Evolutionary conservation across 257 asterid species (phyloP).

Genomic region (Solanum ossicruentum): DNA sequence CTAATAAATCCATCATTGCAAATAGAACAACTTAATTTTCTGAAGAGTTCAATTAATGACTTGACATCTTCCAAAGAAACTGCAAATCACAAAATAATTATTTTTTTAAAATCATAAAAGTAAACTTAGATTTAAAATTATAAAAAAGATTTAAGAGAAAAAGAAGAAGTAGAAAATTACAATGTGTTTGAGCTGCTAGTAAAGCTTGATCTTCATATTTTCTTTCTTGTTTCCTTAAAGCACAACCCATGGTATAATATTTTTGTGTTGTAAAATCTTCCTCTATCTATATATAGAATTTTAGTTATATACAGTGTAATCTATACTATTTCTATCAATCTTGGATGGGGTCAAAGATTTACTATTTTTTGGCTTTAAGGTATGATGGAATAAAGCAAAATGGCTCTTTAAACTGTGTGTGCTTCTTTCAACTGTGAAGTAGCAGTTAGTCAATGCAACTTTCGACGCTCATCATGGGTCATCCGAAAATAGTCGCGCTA

Average conservation of each 20-base stretch:
- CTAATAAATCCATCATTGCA: conserved; percentile 37
- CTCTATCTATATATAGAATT: neutral
- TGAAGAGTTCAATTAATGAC: conserved; percentile 25
- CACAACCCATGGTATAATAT: conserved; percentile 27
- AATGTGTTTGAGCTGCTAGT: conserved; percentile 37
- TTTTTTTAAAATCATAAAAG: neutral
- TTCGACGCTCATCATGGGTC: too few species aligned
- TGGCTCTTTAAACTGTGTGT: too few species aligned
- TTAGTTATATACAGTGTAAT: too few species aligned
- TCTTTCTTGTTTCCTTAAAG: conserved; percentile 12
- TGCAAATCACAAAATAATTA: neutral
- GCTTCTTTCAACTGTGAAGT: too few species aligned
- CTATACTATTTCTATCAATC: too few species aligned
- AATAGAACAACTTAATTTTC: conserved; percentile 36
- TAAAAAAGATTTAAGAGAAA: neutral
- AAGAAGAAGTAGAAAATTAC: neutral
- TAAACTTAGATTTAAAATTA: neutral
- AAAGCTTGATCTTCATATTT: conserved; percentile 25
- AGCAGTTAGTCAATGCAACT: too few species aligned
- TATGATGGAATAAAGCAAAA: too few species aligned
- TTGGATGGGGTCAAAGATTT: too few species aligned
- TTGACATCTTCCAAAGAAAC: conserved; percentile 42
- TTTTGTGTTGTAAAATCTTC: neutral
- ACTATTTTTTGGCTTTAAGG: too few species aligned
- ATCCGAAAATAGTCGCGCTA: too few species aligned